These are phyloP conservation scores for Fusarium longipes DNA, from an alignment of 2,329 filamentous ascomycete genomes.

Conservation along the genomic window DNA sequence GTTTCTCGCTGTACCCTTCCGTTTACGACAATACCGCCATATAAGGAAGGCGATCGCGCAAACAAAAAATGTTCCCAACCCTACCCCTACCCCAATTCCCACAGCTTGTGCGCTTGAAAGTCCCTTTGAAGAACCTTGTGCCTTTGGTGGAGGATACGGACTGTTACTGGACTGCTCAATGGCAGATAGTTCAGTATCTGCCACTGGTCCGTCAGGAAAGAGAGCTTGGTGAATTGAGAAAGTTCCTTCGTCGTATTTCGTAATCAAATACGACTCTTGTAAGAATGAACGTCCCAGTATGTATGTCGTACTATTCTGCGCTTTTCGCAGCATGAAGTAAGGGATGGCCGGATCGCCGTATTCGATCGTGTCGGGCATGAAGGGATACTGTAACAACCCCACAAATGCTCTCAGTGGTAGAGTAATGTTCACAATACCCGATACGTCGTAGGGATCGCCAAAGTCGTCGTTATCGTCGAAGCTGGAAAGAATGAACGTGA, in stretches of 20 bases:
- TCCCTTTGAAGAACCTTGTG: constrained; percentile 25
- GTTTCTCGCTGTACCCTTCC: constrained; percentile 44
- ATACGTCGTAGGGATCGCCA: constrained; percentile 59
- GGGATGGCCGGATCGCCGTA: constrained; percentile 60
- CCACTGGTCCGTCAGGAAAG: constrained; percentile 59
- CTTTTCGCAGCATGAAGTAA: constrained; percentile 75
- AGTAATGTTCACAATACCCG: constrained; percentile 68
- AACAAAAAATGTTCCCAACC: constrained; percentile 52
- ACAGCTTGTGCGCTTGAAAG: constrained; percentile 57
- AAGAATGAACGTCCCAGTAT: constrained; percentile 76
- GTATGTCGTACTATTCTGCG: constrained; percentile 63
- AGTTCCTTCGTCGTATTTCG: constrained; percentile 63
- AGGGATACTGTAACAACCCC: constrained; percentile 62
- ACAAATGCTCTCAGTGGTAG: constrained; percentile 63
- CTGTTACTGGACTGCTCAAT: constrained; percentile 60
- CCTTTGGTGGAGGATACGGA: constrained; percentile 56
- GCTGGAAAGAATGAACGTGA: constrained; percentile 69
- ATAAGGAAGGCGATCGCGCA: constrained; percentile 44
- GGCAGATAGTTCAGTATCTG: constrained; percentile 55
- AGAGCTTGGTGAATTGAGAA: constrained; percentile 68
- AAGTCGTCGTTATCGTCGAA: constrained; percentile 65
- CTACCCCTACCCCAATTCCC: constrained; percentile 61
- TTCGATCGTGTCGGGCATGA: constrained; percentile 55
- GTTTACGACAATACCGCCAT: constrained; percentile 52
- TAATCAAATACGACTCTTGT: constrained; percentile 73